Evolutionary conservation across 768 basidiomycete species (phyloP), one percentile per base, ranked within the genome.

Genomic region (Auriscalpium vulgare): DNA sequence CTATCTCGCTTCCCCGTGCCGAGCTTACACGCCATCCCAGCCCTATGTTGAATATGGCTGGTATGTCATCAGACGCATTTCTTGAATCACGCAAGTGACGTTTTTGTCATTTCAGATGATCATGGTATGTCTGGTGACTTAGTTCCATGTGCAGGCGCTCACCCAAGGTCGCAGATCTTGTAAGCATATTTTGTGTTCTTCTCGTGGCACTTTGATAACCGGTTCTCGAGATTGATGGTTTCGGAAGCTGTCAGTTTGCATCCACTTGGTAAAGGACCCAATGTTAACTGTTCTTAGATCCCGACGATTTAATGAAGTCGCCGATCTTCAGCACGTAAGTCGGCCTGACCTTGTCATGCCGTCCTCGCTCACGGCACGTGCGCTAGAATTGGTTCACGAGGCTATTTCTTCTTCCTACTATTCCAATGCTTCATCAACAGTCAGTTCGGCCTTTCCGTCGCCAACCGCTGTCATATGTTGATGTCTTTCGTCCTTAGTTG

Each of bases 391-490:
- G 95, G 95, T 7, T 71, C 82, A 0, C 75, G 88, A 61, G 91
- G 86, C 19, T 97, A 94, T 71, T 95, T 95, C 69, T 95, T 85
- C 75, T 99, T 85, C 72, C 75, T 95, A 19, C 76, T 99, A 1
- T 98, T 99, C 76, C 95, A 99, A 63, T 91, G 89, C 62, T 95
- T 95, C 68, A 82, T 88, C 63, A 85, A 87, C 59, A 81, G 89
- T 88, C 62, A 53, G 79, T 51, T 59, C 44, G 19, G 53, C 10
- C 11, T 54, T 53, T 49, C 44, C 47, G 56, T 37, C 56, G 48
- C 29, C 29, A 5, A 29, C 29, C 29, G 36, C 10, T 34, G 23
- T 34, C 23, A 36, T 66, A 65, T 58, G 51, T 61, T 55, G 7
- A 47, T 29, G 10, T 37, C 50, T 60, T 54, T 45, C 57, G 59